These are phyloP conservation scores for Lachnellula hyalina DNA, from an alignment of 2,329 filamentous ascomycete genomes.

Conservation along the genomic window DNA sequence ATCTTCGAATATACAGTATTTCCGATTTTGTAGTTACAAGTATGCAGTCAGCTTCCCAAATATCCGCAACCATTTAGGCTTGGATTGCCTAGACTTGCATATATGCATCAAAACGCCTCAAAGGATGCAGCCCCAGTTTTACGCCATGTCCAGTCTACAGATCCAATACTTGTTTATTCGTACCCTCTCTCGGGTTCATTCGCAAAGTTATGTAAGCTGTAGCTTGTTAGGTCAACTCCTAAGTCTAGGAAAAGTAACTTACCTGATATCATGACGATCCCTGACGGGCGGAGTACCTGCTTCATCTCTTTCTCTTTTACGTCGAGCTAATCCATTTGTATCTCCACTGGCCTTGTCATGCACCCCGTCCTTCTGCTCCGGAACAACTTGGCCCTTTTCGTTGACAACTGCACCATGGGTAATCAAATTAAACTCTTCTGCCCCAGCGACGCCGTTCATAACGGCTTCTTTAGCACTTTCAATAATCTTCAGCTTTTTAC, in stretches of 20 bases:
- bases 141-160: constrained; percentile 6
- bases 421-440: constrained; percentile 56
- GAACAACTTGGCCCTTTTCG: constrained; percentile 50
- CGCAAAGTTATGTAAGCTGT: constrained; percentile 29
- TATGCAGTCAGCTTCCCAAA: background rate
- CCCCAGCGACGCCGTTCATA: constrained; percentile 54
- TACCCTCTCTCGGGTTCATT: constrained; percentile 26
- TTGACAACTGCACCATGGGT: constrained; percentile 56
- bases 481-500: constrained; percentile 60
- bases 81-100: too few species aligned
- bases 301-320: constrained; percentile 27
- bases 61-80: background rate
- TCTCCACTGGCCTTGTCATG: constrained; percentile 16
- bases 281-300: constrained; percentile 27
- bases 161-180: constrained; percentile 14
- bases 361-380: constrained; percentile 24
- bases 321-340: constrained; percentile 19
- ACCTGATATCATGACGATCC: constrained; percentile 33
- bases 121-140: background rate
- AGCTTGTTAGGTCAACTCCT: background rate
- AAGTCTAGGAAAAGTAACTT: constrained; percentile 1
- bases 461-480: constrained; percentile 61
- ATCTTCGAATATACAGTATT: background rate
- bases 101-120: background rate
- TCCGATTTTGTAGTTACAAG: background rate